These are phyloP conservation scores for Lactifluus rugatus DNA, from an alignment of 768 basidiomycete genomes.

Conservation along the genomic window DNA sequence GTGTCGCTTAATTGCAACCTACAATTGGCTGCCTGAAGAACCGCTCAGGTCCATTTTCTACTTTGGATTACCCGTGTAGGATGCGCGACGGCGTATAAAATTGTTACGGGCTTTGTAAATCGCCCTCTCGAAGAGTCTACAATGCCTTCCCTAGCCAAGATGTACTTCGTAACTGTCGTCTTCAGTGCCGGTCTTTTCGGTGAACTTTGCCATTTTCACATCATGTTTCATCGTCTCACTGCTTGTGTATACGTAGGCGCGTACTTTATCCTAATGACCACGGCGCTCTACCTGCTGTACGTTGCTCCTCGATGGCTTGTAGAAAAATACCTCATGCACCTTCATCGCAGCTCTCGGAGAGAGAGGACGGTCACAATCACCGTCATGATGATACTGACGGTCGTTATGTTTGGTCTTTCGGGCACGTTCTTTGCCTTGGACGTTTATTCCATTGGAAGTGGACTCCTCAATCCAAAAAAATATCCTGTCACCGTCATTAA, in stretches of 20 bases:
- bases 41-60: not conserved
- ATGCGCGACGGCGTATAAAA: not conserved
- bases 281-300: conserved; percentile 10
- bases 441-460: not conserved
- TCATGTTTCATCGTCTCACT: not conserved
- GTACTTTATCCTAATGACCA: not conserved
- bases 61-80: not conserved
- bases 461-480: conserved; percentile 1
- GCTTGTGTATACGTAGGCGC: not conserved
- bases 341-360: not conserved
- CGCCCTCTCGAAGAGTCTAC: not conserved
- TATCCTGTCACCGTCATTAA: not conserved
- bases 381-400: conserved; percentile 5
- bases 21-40: not conserved
- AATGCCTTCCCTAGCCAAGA: not conserved
- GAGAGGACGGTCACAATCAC: not conserved
- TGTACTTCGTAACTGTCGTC: not conserved
- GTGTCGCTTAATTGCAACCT: not conserved
- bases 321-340: not conserved
- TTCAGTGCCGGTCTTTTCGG: conserved; percentile 2
- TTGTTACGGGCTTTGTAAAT: no score
- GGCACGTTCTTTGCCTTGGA: conserved; percentile 2
- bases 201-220: not conserved
- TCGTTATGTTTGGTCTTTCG: conserved; percentile 12
- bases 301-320: not conserved